Conservation (phyloP, 2,329 filamentous ascomycete species). For the Gyromitra esculenta region DNA sequence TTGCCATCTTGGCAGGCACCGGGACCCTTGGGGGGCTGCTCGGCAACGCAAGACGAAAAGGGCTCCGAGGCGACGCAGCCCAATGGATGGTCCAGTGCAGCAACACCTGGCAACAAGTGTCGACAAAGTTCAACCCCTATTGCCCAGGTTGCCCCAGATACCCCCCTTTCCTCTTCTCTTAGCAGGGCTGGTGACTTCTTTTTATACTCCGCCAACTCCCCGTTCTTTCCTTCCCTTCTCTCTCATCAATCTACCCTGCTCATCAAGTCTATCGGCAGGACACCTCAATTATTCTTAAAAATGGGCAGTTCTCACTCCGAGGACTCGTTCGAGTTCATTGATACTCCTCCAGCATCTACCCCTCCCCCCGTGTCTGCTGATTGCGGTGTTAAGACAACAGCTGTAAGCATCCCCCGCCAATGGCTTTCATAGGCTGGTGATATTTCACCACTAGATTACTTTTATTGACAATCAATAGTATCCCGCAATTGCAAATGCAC, state of each 20-base stretch:
- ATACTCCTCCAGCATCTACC: conserved; percentile 66
- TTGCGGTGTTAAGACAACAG: conserved; percentile 68
- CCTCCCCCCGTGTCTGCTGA: conserved; percentile 65
- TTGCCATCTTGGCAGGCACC: conserved; percentile 46
- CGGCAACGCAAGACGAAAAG: conserved; percentile 48
- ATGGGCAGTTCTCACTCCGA: conserved; percentile 61
- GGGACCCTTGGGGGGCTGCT: conserved; percentile 26
- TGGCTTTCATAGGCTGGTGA: conserved; percentile 57
- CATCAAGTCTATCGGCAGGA: conserved; percentile 26
- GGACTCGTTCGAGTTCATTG: conserved; percentile 72
- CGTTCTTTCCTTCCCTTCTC: conserved; percentile 28
- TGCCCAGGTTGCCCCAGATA: conserved; percentile 29
- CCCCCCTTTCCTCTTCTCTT: conserved; percentile 32
- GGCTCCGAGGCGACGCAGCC: conserved; percentile 39
- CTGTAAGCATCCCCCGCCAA: conserved; percentile 62
- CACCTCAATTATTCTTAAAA: conserved; percentile 35
- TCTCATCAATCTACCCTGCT: conserved; percentile 41
- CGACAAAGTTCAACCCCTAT: conserved; percentile 40
- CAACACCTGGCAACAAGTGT: conserved; percentile 48
- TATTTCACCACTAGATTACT: conserved; percentile 51
- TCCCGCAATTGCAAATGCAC: conserved; percentile 90
- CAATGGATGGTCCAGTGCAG: conserved; percentile 28
- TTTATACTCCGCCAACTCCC: conserved; percentile 46
- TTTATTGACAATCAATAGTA: conserved; percentile 67
- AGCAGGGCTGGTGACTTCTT: conserved; percentile 34